Evolutionary conservation across 2,329 filamentous ascomycete genomes (phyloP).

Genomic region (Cercospora sp.): DNA sequence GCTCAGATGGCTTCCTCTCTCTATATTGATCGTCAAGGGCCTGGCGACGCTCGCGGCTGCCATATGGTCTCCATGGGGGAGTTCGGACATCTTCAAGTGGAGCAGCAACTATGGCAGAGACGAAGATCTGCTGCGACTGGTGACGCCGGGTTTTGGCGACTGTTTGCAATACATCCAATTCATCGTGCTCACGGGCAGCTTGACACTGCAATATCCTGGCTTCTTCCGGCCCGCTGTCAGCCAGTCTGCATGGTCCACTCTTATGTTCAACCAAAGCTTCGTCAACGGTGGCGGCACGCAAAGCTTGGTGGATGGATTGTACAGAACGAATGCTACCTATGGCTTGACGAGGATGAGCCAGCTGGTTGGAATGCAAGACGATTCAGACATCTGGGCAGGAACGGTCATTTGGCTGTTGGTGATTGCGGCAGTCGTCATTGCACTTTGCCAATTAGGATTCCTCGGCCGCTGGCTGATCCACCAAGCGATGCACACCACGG

Average conservation of each 20-base stretch:
- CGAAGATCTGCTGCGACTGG: conserved; percentile 82
- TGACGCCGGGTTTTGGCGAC: conserved; percentile 94
- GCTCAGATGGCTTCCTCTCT: conserved; percentile 72
- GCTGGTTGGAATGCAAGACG: conserved; percentile 73
- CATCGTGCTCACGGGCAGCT: conserved; percentile 78
- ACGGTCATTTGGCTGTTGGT: conserved; percentile 89
- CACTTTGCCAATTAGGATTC: conserved; percentile 76
- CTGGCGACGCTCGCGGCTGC: conserved; percentile 80
- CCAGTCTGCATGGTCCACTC: conserved; percentile 80
- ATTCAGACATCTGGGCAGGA: conserved; percentile 84
- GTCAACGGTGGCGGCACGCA: conserved; percentile 68
- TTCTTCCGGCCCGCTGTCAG: conserved; percentile 92
- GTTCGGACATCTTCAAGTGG: conserved; percentile 87
- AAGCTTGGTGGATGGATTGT: conserved; percentile 80
- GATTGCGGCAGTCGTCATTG: conserved; percentile 66
- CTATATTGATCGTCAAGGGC: conserved; percentile 76
- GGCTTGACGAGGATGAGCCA: conserved; percentile 79
- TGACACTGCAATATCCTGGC: conserved; percentile 86
- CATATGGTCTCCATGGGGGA: conserved; percentile 92
- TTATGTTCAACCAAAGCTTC: conserved; percentile 93
- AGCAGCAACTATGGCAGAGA: conserved; percentile 97
- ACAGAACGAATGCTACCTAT: conserved; percentile 71
- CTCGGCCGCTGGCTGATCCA: conserved; percentile 73
- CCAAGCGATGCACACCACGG: conserved; percentile 66
- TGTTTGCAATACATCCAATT: conserved; percentile 98